A percentile compares a stretch with the other conserved stretches of the same genome.
Conservation (phyloP, 2,329 filamentous ascomycete genomes). For the Aschersonia sp. region DNA sequence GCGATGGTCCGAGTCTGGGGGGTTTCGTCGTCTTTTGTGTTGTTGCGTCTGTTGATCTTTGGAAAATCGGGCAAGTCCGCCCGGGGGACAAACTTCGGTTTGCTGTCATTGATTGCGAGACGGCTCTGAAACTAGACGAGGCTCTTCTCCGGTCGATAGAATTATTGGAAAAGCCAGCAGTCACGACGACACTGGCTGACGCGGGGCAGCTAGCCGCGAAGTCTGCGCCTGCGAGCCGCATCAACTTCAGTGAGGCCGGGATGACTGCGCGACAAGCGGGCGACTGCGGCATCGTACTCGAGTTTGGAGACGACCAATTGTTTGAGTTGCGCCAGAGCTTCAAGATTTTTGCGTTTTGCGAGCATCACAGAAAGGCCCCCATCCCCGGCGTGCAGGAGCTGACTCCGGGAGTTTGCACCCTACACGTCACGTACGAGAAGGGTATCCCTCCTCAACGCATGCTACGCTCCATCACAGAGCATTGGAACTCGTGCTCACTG, state of each 20-base stretch:
- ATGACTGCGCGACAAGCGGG: conserved; percentile 6
- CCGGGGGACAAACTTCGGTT: conserved; percentile 23
- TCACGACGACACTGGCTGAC: conserved; percentile 6
- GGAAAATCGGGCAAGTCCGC: conserved; percentile 25
- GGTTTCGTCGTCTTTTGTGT: conserved; percentile 25
- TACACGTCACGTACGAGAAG: conserved; percentile 15
- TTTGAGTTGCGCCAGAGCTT: conserved; percentile 19
- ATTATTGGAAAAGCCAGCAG: too few relatives aligned
- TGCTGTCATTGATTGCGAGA: conserved; percentile 11
- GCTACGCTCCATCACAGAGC: too few relatives aligned
- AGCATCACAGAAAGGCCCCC: conserved; percentile 12
- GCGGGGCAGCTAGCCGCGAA: conserved; percentile 12
- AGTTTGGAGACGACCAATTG: conserved; percentile 14
- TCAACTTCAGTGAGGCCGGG: too few relatives aligned
- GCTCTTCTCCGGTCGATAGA: too few relatives aligned
- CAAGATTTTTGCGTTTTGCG: conserved; percentile 18
- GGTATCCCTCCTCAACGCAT: too few relatives aligned
- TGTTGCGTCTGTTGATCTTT: conserved; percentile 22
- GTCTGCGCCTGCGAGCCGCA: too few relatives aligned
- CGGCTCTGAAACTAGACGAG: too few relatives aligned
- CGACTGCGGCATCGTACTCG: conserved; percentile 18
- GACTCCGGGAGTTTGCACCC: conserved; percentile 18
- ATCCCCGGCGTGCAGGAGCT: conserved; percentile 16
- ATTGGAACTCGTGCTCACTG: conserved; percentile 7
- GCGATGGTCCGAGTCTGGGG: conserved; percentile 25